Evolutionary conservation across 305 asterid species (phyloP), one percentile per base, ranked within the genome.

Genomic region (Vinca major): DNA sequence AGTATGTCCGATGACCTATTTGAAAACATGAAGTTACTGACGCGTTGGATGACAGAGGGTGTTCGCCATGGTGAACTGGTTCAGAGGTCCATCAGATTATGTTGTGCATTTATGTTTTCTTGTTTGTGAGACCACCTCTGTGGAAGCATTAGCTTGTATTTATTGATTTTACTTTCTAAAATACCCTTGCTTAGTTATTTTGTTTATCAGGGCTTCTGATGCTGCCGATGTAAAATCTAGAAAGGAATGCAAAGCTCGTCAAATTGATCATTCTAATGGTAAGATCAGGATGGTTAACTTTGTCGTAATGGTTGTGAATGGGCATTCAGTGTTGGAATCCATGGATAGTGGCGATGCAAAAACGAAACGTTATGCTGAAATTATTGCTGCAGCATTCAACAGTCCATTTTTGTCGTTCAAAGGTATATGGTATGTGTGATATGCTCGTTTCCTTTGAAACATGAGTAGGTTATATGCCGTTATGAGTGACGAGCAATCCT

Each of bases 291-390:
- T 26, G 54, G 75, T 89, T 70, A 82, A 82, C 80, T 91, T 69
- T 78, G 91, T 85, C 80, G 74, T 89, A 77, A 86, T 88, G 70
- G 98, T 89, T 39, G 95, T 92, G 71, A 86, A 88, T 53, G 98
- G 85, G 70, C 66, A 85, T 61, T 83, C 95, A 21, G 83, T 92
- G 65, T 66, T 89, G 64, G 92, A 92, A 67, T 78, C 81, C 6
- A 76, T 92, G 83, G 77, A 70, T 47, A 64, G 78, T 44, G 69
- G 39, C 49, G 79, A 80, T 68, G 86, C 73, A 70, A 67, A 55
- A 70, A 71, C 70, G 79, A 75, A 71, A 60, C 56, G 47, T 44
- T 79, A 80, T 72, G 73, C 69, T 50, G 78, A 80, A 76, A 73
- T 70, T 81, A 79, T 88, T 56, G 85, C 81, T 63, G 40, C 77